Conservation (phyloP, 169 alveolate genomes). For the Babesia gibsoni region DNA sequence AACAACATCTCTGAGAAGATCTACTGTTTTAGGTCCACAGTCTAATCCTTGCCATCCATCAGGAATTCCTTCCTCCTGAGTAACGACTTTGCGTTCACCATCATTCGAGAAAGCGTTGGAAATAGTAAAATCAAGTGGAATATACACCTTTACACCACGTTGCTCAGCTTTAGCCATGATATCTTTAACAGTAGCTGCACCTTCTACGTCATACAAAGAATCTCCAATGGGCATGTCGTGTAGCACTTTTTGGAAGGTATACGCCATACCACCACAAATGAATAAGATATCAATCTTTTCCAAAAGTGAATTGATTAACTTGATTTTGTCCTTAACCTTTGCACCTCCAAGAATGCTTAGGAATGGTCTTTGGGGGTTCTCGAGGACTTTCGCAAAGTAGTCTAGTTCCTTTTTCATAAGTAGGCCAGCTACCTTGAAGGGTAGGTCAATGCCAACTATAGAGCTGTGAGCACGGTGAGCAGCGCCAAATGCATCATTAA, state of each 20-base stretch:
- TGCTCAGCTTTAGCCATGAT: slow-evolving; percentile 90
- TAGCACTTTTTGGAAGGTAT: slow-evolving; percentile 92
- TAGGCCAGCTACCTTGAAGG: slow-evolving; percentile 91
- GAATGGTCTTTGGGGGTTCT: slow-evolving; percentile 91
- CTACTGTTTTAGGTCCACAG: slow-evolving; percentile 91
- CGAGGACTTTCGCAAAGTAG: slow-evolving; percentile 93
- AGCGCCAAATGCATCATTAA: slow-evolving; percentile 98
- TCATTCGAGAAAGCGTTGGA: slow-evolving; percentile 89
- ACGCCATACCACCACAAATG: slow-evolving; percentile 99
- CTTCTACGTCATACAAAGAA: slow-evolving; percentile 95
- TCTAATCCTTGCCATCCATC: slow-evolving; percentile 97
- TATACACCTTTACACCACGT: slow-evolving; percentile 87
- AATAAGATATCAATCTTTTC: slow-evolving; percentile 93
- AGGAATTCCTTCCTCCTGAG: slow-evolving; percentile 88
- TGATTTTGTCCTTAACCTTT: slow-evolving; percentile 95
- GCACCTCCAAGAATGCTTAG: slow-evolving; percentile 98
- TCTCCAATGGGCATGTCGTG: slow-evolving; percentile 87
- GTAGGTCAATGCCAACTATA: slow-evolving; percentile 91
- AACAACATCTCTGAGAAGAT: slow-evolving; percentile 77
- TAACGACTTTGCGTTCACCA: slow-evolving; percentile 80
- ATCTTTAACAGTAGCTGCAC: slow-evolving; percentile 92
- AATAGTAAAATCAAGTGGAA: slow-evolving; percentile 92
- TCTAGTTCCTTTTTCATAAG: slow-evolving; percentile 93
- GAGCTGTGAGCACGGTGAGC: slow-evolving; percentile 98
- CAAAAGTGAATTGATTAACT: slow-evolving; percentile 89